Conservation (phyloP, 176 grass and related monocot species). For the Rhipidocladum racemiflorum region DNA sequence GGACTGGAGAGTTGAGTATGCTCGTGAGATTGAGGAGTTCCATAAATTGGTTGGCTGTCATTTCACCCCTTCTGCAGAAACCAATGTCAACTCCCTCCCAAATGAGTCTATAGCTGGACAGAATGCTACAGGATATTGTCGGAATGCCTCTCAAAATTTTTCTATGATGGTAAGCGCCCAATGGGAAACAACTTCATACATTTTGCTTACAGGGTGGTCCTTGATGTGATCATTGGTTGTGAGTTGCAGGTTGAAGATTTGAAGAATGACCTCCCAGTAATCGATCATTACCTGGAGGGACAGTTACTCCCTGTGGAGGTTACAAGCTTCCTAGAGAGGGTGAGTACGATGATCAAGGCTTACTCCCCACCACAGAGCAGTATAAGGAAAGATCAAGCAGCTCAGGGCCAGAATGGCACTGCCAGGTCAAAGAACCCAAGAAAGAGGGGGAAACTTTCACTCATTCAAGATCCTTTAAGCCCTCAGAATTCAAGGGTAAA, state of each 20-base stretch:
- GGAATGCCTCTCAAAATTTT: conserved; percentile 31
- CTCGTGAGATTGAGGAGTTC: conserved; percentile 59
- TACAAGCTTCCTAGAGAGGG: conserved; percentile 45
- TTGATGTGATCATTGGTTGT: conserved; percentile 16
- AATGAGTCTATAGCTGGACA: conserved; percentile 12
- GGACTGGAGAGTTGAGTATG: conserved; percentile 63
- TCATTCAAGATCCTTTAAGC: conserved; percentile 35
- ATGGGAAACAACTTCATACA: neutral
- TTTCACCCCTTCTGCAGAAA: conserved; percentile 41
- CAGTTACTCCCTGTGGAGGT: conserved; percentile 54
- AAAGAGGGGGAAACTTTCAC: conserved; percentile 27
- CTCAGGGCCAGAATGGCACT: neutral
- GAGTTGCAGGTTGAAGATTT: conserved; percentile 50
- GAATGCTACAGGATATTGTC: conserved; percentile 15
- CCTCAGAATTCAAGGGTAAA: neutral
- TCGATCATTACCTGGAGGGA: conserved; percentile 47
- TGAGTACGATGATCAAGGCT: conserved; percentile 46
- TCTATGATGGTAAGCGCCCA: conserved; percentile 38
- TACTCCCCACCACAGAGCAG: conserved; percentile 31
- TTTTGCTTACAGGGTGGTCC: neutral
- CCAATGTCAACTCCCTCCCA: conserved; percentile 35
- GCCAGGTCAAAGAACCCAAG: conserved; percentile 39
- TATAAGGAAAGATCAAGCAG: conserved; percentile 26
- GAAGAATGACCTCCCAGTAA: conserved; percentile 56
- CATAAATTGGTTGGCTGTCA: conserved; percentile 54